phyloP scores from a whole-genome alignment of 2,329 filamentous ascomycete genomes.

The Byssoonygena ceratinophila region DNA sequence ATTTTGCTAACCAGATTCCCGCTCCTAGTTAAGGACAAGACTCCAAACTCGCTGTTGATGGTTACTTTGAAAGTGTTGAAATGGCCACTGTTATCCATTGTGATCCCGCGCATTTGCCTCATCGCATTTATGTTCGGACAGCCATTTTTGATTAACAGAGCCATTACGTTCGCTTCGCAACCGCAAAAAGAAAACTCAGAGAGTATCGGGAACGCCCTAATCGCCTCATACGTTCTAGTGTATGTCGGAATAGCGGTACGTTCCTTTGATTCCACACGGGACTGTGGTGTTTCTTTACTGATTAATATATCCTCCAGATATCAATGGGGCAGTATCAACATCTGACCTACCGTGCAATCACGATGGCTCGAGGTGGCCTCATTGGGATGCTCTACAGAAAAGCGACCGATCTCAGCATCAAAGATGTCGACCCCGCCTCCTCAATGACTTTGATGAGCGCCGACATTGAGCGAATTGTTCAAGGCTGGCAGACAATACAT shows the following conservation, averaged over 20 bases:
- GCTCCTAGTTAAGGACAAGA: constrained; percentile 22
- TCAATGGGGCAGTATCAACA: constrained; percentile 35
- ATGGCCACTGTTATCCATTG: constrained; percentile 26
- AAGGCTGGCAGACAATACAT: constrained; percentile 35
- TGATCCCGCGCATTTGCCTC: constrained; percentile 27
- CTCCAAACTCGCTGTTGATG: constrained; percentile 24
- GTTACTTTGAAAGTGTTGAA: constrained; percentile 26
- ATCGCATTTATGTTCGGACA: constrained; percentile 32
- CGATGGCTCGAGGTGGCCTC: constrained; percentile 36
- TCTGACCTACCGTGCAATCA: constrained; percentile 34
- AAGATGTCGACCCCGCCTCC: constrained; percentile 28
- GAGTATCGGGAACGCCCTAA: constrained; percentile 35
- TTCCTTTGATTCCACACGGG: not conserved
- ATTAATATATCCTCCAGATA: constrained; percentile 21
- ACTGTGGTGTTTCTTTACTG: not conserved
- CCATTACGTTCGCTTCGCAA: constrained; percentile 27
- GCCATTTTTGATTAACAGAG: constrained; percentile 31
- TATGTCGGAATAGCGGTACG: constrained; percentile 35
- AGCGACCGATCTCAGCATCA: constrained; percentile 26
- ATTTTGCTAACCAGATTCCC: constrained; percentile 13
- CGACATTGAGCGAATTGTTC: constrained; percentile 37
- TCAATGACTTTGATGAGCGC: constrained; percentile 39
- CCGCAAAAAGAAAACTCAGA: constrained; percentile 23
- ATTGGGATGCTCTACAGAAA: constrained; percentile 45
- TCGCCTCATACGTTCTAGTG: constrained; percentile 36